phyloP scores from a whole-genome alignment of 495 filamentous ascomycete genomes.

The Parachaetomium inaequale region DNA sequence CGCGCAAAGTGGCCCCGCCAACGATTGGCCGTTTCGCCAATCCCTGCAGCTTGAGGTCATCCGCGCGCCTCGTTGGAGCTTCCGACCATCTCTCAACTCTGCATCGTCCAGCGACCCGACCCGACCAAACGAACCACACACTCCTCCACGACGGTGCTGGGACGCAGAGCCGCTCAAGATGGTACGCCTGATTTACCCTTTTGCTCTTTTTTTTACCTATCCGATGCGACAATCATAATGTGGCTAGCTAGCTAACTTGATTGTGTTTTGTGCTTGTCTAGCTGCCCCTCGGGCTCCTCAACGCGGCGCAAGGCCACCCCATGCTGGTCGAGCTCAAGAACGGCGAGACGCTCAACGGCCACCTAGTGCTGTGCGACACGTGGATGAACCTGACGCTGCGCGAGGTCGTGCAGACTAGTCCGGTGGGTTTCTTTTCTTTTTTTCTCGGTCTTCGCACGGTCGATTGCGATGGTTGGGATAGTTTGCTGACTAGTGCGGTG shows the following conservation, averaged over 20 bases:
- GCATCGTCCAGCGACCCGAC: slow-evolving; percentile 3
- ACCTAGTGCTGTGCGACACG: slow-evolving; percentile 92
- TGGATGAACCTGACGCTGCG: slow-evolving; percentile 99
- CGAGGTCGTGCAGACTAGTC: slow-evolving; percentile 95
- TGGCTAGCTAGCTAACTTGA: not conserved
- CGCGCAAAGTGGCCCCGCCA: not conserved
- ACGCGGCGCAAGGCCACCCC: slow-evolving; percentile 92
- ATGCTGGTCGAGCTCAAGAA: slow-evolving; percentile 99
- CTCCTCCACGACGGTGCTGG: not conserved
- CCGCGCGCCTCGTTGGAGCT: not conserved
- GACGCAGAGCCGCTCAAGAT: slow-evolving; percentile 6
- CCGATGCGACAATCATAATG: too few relatives aligned
- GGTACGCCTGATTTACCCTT: not conserved
- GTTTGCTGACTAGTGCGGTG: slow-evolving; percentile 15
- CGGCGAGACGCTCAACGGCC: slow-evolving; percentile 94
- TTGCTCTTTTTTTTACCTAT: not conserved
- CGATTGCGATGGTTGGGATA: not conserved
- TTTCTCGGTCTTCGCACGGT: not conserved
- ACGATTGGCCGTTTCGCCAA: not conserved
- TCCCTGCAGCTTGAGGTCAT: slow-evolving; percentile 14
- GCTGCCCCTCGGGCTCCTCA: slow-evolving; percentile 90
- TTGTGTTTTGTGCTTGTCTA: slow-evolving; percentile 29
- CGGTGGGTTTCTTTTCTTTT: slow-evolving; percentile 41
- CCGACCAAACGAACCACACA: not conserved
- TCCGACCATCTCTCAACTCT: not conserved